phyloP scores from a whole-genome alignment of 495 filamentous ascomycete genomes.

The Aspergillus homomorphus region DNA sequence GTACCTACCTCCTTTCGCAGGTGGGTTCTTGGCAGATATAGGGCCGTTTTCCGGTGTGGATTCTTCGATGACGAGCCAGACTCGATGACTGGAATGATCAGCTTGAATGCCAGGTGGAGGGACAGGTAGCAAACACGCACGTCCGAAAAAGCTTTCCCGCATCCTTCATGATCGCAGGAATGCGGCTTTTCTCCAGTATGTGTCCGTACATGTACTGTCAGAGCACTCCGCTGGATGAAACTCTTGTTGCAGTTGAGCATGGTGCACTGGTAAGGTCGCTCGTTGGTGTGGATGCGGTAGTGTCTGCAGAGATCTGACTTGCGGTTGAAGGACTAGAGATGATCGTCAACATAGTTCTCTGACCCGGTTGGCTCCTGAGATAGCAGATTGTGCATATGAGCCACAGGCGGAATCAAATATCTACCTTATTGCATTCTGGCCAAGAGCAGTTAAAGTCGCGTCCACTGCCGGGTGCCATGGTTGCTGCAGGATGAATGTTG shows the following conservation, averaged over 20 bases:
- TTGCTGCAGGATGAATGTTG: conserved; percentile 7
- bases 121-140: conserved; percentile 46
- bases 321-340: conserved; percentile 77
- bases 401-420: not conserved
- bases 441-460: conserved; percentile 49
- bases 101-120: not conserved
- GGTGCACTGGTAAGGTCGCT: conserved; percentile 74
- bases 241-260: conserved; percentile 74
- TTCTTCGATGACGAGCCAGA: conserved; percentile 79
- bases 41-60: conserved; percentile 83
- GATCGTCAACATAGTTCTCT: not conserved
- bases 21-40: conserved; percentile 74
- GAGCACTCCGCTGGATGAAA: conserved; percentile 85
- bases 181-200: conserved; percentile 92
- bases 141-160: conserved; percentile 82
- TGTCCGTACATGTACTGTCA: conserved; percentile 82
- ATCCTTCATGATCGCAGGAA: conserved; percentile 73
- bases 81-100: conserved; percentile 66
- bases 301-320: conserved; percentile 89
- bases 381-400: not conserved
- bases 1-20: conserved; percentile 73
- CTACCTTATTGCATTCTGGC: conserved; percentile 47
- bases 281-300: conserved; percentile 87
- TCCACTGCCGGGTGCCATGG: conserved; percentile 45
- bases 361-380: not conserved